Evolutionary conservation across 345 rosid species (phyloP), one percentile per base, ranked within the genome.

Genomic region (Kandelia obovata): DNA sequence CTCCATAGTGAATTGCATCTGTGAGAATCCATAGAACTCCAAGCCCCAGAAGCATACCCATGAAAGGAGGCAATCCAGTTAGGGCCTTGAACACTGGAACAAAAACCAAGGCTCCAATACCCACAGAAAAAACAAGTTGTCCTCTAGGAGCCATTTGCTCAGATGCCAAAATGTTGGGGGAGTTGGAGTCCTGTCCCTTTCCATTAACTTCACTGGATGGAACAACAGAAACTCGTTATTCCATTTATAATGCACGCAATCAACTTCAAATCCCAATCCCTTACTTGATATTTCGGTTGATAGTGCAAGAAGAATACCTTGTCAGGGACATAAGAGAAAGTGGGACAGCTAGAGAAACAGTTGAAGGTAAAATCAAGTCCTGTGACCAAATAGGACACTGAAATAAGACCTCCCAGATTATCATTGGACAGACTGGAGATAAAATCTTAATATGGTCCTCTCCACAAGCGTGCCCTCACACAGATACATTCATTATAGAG

Each of bases 1-100:
- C 98, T 39, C 98, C 98, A 63, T 81, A 91, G 76, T 91, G 98
- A 81, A 93, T 91, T 61, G 97, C 97, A 74, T 93, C 98, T 0
- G 98, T 93, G 67, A 93, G 86, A 80, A 91, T 83, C 98, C 98
- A 93, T 20, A 93, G 96, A 71, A 91, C 97, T 81, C 98, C 98
- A 31, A 93, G 98, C 56, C 98, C 97, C 25, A 93, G 83, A 72
- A 93, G 84, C 77, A 93, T 88, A 26, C 98, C 98, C 94, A 93
- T 88, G 83, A 74, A 91, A 58, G 98, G 98, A 84, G 98, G 98
- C 80, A 93, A 78, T 72, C 98, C 97, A 32, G 98, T 93, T 52
- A 93, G 73, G 78, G 97, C 85, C 81, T 89, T 93, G 77, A 93
- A 93, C 62, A 93, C 87, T 5, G 98, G 97, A 80, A 93, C 97